phyloP scores from a whole-genome alignment of 1,284 basidiomycete genomes.

The Puccinia novopanici region DNA sequence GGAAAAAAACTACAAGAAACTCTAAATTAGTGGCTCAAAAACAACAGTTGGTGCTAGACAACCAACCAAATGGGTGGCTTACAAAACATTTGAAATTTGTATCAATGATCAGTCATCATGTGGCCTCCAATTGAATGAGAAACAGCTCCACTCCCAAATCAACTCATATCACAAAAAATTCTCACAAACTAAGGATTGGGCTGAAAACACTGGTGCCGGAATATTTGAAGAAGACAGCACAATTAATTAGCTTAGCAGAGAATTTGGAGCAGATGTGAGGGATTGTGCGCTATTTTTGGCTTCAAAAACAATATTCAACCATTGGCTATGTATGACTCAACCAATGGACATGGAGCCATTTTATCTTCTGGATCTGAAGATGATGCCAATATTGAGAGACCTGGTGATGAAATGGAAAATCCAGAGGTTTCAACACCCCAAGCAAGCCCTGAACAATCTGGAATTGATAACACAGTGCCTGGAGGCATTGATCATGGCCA shows the following conservation, averaged over 20 bases:
- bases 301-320: no score
- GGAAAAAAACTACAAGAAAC: constrained; percentile 3
- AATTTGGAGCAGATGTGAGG: neutral
- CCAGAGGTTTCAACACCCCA: no score
- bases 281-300: no score
- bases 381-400: no score
- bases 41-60: no score
- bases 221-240: neutral
- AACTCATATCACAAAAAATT: neutral
- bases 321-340: no score
- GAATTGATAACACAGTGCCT: no score
- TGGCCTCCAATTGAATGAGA: neutral
- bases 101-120: neutral
- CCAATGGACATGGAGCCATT: no score
- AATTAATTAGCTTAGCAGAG: neutral
- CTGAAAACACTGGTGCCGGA: constrained; percentile 12
- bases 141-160: neutral
- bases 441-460: no score
- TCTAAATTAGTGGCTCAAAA: neutral
- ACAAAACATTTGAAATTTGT: neutral
- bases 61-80: neutral
- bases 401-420: no score
- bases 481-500: no score
- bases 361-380: no score
- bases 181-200: neutral